Evolutionary conservation across 2,329 filamentous ascomycete genomes (phyloP), one percentile per base, ranked within the genome.

Genomic region (Hyphodiscus sp.): DNA sequence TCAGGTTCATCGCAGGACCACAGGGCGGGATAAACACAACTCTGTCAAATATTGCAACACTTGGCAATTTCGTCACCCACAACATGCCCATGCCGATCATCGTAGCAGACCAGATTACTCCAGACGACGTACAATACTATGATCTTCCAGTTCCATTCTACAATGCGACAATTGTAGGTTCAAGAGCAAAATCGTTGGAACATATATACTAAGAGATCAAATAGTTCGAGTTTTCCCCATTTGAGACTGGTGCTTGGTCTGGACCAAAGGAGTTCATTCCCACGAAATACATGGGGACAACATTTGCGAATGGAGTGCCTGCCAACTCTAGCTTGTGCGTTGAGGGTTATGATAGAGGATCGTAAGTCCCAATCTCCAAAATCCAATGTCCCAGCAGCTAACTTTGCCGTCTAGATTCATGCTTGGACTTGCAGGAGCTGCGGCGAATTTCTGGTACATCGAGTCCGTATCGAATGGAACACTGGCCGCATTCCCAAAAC

Each of bases 161-260:
- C 20, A 67, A 68, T 20, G 42, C 66, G 2, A 67, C 69, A 0
- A 49, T 23, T 2, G 54, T 56, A 43, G 38, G 50, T 38, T 15
- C 11, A 4, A n/a, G 11, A n/a, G 16, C 16, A 38, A 38, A 38
- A n/a, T n/a, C 16, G 13, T 4, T 38, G 2, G 11, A 13, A 38
- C 11, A 15, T 4, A 4, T 38, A n/a, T 38, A 38, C 33, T 38
- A 13, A 38, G 33, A n/a, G 20, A 11, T 41, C 9, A 13, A 29
- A 44, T 60, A 66, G 1, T 70, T 68, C 46, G 68, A 70, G 45
- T 59, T 69, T 0, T 69, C 61, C 0, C 67, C 68, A 0, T 70
- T 65, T 41, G 67, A 70, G 46, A 68, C 69, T 20, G 68, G 68
- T 8, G 64, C 62, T 23, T 70, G 68, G 67, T 46, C 52, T 2